Conservation (phyloP, 768 basidiomycete species). For the Rhodocollybia butyracea region DNA sequence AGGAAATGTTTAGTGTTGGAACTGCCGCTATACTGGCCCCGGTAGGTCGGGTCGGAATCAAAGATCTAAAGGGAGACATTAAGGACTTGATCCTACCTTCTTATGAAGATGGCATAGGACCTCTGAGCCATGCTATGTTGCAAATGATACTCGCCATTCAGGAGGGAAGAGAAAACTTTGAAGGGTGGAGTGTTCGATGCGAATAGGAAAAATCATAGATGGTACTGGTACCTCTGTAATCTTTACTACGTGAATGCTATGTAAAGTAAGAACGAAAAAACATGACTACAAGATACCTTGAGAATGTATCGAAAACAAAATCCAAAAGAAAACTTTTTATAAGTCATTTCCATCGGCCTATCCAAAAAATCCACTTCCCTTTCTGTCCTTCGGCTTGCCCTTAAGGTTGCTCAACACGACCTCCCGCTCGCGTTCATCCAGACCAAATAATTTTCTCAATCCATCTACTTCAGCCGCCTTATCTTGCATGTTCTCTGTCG, state of each 20-base stretch:
- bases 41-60: slow-evolving; percentile 55
- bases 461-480: slow-evolving; percentile 75
- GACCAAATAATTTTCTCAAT: slow-evolving; percentile 58
- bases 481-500: slow-evolving; percentile 60
- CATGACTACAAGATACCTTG: no score
- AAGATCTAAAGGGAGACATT: slow-evolving; percentile 18
- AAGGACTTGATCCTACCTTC: slow-evolving; percentile 44
- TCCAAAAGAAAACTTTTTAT: no score
- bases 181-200: slow-evolving; percentile 66
- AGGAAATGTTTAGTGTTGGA: slow-evolving; percentile 78
- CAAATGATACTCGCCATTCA: slow-evolving; percentile 68
- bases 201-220: no score
- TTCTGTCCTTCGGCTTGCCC: not conserved
- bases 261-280: no score
- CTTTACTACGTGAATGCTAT: no score
- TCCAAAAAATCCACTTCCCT: slow-evolving; percentile 3
- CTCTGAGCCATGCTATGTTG: slow-evolving; percentile 65
- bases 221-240: no score
- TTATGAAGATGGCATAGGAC: slow-evolving; percentile 42
- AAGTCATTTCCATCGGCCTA: no score
- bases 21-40: slow-evolving; percentile 71
- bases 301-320: no score
- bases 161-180: slow-evolving; percentile 58
- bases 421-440: slow-evolving; percentile 69
- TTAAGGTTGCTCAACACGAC: slow-evolving; percentile 38